Evolutionary conservation across 148 eudicot species (phyloP), one percentile per base, ranked within the genome.

Genomic region (Camellia lanceoleosa): DNA sequence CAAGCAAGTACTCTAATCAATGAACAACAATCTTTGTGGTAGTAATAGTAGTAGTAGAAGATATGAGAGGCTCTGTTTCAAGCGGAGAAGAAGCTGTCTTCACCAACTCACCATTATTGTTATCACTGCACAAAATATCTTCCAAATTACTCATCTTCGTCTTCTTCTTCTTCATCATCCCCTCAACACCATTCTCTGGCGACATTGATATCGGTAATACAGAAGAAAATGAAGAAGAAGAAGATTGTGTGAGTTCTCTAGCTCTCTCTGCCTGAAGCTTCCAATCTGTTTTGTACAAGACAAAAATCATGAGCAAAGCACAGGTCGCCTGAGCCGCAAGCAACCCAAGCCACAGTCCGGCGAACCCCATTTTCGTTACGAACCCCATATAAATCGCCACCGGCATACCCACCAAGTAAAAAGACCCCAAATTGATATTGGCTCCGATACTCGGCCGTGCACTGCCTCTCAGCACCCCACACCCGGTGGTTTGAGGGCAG

Each of bases 381-480:
- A 95, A 95, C n/a, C 99, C 92, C 75, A 90, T 82, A 0, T 92
- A n/a, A 3, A 93, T 79, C 0, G 92, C 93, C 69, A 92, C 90
- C 2, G 98, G 98, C 94, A 93, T 90, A 4, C 98, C 98, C 47
- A 95, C 94, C 42, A 93, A 83, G 80, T 95, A 95, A 61, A 95
- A 95, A 1, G 94, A 93, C 0, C 98, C 97, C n/a, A 95, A 66
- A 42, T 95, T 95, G 73, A 95, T 93, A 42, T 93, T 90, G 2
- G 97, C 98, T 2, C 98, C 98, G 14, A 89, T 76, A 0, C 86
- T 86, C 2, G 97, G 97, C 90, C 98, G 77, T 2, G 98, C 98
- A 73, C 97, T 87, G 0, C 98, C 98, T 58, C 98, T 80, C 5
- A 95, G 20, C 0, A 90, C 97, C 1, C 98, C 98, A 51, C 98